These are phyloP conservation scores for Bimuria novae-zelandiae DNA, from an alignment of 2,329 filamentous ascomycete genomes.

Conservation along the genomic window DNA sequence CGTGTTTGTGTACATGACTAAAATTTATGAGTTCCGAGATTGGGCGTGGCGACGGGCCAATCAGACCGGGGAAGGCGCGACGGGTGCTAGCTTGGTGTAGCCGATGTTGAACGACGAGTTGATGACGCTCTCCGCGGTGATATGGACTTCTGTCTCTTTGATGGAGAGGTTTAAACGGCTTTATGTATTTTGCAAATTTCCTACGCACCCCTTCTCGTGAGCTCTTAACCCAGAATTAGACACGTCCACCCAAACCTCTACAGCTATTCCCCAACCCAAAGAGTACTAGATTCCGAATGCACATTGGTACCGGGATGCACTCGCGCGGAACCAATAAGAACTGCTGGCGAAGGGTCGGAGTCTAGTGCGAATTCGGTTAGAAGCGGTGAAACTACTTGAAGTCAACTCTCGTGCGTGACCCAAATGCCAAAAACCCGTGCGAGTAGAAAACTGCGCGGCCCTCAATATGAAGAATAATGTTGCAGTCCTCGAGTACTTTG, in stretches of 20 bases:
- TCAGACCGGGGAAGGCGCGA: background rate
- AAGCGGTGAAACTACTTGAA: too few relatives aligned
- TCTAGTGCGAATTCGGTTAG: constrained; percentile 2
- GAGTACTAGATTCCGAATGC: constrained; percentile 2
- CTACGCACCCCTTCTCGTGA: too few relatives aligned
- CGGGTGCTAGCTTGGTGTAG: background rate
- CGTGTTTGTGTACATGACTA: constrained; percentile 7
- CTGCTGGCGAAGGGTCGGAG: background rate
- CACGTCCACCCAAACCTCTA: background rate
- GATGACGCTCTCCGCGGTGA: background rate
- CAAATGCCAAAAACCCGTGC: too few relatives aligned
- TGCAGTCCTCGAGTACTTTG: too few relatives aligned
- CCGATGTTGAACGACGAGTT: background rate
- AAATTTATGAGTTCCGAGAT: constrained; percentile 5
- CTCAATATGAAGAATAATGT: too few relatives aligned
- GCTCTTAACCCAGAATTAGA: too few relatives aligned
- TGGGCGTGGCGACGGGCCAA: constrained; percentile 1
- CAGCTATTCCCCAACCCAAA: background rate
- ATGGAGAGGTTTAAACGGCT: background rate
- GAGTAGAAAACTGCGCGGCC: too few relatives aligned
- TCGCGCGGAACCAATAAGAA: background rate
- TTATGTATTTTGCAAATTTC: background rate
- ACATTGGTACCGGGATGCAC: background rate
- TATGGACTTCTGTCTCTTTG: background rate
- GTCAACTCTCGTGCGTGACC: too few relatives aligned